These are phyloP conservation scores for Echeveria elegans DNA, from an alignment of 164 flowering plant species.

Conservation along the genomic window DNA sequence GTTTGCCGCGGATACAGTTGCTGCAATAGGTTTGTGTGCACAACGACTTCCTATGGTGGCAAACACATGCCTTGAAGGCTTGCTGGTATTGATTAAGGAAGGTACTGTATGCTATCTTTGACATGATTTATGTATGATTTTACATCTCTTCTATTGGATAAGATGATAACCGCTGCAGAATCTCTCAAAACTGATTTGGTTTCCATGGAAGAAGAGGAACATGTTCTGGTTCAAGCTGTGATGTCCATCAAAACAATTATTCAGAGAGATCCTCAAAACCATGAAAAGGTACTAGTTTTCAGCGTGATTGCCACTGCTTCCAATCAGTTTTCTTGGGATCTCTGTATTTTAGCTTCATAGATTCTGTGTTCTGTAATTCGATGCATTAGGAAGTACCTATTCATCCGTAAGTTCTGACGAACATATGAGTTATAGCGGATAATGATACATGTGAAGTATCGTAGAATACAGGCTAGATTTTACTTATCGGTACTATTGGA, in stretches of 20 bases:
- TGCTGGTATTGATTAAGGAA: conserved; percentile 50
- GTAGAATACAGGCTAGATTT: neutral
- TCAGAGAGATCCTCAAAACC: conserved; percentile 50
- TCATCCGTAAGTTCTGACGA: neutral
- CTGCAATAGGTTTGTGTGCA: conserved; percentile 89
- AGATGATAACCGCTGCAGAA: conserved; percentile 31
- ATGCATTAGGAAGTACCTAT: neutral
- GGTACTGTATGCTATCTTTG: conserved; percentile 26
- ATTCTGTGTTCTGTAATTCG: neutral
- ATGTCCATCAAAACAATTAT: conserved; percentile 66
- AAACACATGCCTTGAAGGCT: conserved; percentile 63
- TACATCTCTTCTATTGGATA: conserved; percentile 10
- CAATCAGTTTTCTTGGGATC: neutral
- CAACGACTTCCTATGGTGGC: conserved; percentile 62
- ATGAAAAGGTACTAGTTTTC: conserved; percentile 56
- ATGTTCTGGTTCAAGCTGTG: conserved; percentile 69
- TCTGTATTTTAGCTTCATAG: neutral
- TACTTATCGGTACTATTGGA: neutral
- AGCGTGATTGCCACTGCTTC: neutral
- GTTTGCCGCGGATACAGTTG: conserved; percentile 90
- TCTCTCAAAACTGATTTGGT: conserved; percentile 24
- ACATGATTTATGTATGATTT: neutral
- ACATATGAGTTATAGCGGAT: neutral
- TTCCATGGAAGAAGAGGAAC: conserved; percentile 48
- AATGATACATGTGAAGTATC: neutral